Conservation (phyloP, 164 flowering plant species). For the Vitis labrusca region DNA sequence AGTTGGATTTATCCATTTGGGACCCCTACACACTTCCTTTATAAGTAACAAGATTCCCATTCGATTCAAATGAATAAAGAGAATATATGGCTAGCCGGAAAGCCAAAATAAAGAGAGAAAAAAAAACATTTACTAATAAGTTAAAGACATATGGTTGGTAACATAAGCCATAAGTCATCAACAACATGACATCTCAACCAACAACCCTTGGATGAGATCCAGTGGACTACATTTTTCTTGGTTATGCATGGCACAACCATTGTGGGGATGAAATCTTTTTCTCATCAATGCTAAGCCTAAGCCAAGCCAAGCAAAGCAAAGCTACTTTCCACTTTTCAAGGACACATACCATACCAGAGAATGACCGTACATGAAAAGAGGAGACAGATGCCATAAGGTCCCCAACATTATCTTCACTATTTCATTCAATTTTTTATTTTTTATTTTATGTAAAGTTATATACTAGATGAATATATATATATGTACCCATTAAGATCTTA, state of each 20-base stretch:
- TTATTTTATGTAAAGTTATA: neutral
- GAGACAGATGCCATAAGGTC: slow-evolving; percentile 16
- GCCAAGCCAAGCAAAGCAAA: neutral
- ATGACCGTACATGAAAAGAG: slow-evolving; percentile 12
- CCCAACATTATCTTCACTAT: slow-evolving; percentile 14
- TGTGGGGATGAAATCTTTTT: no score
- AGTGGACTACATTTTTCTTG: no score
- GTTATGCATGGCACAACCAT: no score
- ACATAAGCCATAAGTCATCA: no score
- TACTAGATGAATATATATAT: no score
- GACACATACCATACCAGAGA: neutral
- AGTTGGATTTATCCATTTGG: slow-evolving; percentile 42
- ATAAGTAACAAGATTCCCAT: slow-evolving; percentile 12
- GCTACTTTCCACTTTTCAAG: neutral
- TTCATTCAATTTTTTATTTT: neutral
- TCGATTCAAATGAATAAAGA: slow-evolving; percentile 6
- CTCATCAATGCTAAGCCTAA: no score
- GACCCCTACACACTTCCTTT: slow-evolving; percentile 6
- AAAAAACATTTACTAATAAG: neutral
- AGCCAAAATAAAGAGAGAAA: neutral
- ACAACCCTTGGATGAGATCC: neutral
- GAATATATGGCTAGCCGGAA: no score
- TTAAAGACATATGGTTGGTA: no score
- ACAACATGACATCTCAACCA: neutral
- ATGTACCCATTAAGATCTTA: no score